Evolutionary conservation across 2,329 filamentous ascomycete genomes (phyloP).

Genomic region (Epichloe elymi): DNA sequence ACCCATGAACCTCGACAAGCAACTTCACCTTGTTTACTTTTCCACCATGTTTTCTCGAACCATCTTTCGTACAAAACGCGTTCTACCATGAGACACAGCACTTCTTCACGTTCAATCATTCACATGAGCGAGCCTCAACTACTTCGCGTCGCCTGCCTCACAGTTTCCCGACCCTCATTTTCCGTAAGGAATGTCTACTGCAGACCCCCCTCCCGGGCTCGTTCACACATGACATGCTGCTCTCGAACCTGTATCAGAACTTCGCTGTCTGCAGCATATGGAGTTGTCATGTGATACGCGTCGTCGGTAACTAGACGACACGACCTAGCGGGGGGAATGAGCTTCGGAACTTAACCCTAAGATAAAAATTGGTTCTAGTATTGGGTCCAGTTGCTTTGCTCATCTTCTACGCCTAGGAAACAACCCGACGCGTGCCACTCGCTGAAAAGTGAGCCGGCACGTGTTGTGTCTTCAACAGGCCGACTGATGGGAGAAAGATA

Average conservation of each 20-base stretch:
- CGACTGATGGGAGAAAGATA: constrained; percentile 35
- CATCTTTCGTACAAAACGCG: neutral
- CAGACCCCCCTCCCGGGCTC: constrained; percentile 26
- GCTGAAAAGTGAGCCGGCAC: constrained; percentile 37
- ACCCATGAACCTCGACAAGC: neutral
- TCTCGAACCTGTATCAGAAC: constrained; percentile 48
- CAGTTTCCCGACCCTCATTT: constrained; percentile 67
- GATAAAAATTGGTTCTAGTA: constrained; percentile 55
- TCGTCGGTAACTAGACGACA: constrained; percentile 27
- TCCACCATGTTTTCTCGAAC: neutral
- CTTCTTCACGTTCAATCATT: constrained; percentile 29
- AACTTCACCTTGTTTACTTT: neutral
- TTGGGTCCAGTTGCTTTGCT: constrained; percentile 61
- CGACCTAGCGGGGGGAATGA: constrained; percentile 43
- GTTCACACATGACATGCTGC: constrained; percentile 37
- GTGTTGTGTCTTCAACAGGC: constrained; percentile 21
- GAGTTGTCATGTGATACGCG: constrained; percentile 25
- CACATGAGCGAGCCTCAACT: constrained; percentile 5
- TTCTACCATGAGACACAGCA: constrained; percentile 16
- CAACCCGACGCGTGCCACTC: constrained; percentile 22
- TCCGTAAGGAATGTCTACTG: constrained; percentile 51
- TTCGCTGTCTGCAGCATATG: constrained; percentile 34
- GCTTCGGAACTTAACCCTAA: constrained; percentile 97
- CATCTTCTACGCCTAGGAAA: constrained; percentile 46
- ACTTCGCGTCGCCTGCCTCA: constrained; percentile 60